These are phyloP conservation scores for Syncephalastrum sp. DNA, from an alignment of 371 early-diverging fungal species.

Conservation along the genomic window DNA sequence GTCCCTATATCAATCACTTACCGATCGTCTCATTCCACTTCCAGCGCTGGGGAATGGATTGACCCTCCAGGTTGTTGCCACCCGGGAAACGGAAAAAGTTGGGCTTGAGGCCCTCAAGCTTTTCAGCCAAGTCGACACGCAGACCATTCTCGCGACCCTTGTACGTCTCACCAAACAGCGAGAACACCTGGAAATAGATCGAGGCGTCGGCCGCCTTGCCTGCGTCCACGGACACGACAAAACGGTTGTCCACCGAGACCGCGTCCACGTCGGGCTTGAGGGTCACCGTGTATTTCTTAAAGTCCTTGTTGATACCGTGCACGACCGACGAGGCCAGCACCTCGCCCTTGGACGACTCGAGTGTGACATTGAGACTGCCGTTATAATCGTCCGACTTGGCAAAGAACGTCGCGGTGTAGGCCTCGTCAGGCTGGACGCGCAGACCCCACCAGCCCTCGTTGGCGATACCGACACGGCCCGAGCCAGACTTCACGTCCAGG, in stretches of 20 bases:
- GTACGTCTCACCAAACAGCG: conserved; percentile 27
- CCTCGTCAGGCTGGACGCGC: conserved; percentile 16
- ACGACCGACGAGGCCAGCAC: conserved; percentile 10
- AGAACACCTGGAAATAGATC: conserved; percentile 25
- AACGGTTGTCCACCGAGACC: conserved; percentile 14
- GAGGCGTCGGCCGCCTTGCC: conserved; percentile 11
- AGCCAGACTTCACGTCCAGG: conserved; percentile 11
- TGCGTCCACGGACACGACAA: conserved; percentile 15
- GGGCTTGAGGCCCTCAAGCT: conserved; percentile 15
- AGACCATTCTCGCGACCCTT: conserved; percentile 24
- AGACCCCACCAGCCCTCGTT: conserved; percentile 26
- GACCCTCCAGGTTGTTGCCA: conserved; percentile 27
- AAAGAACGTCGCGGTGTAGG: conserved; percentile 20
- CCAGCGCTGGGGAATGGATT: conserved; percentile 16
- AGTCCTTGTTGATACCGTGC: conserved; percentile 10
- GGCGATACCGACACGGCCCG: conserved; percentile 17
- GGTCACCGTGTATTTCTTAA: conserved; percentile 14
- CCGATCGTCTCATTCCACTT: conserved; percentile 27
- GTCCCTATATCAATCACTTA: neutral
- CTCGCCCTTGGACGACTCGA: conserved; percentile 12
- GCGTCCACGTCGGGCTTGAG: conserved; percentile 9
- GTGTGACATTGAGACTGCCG: conserved; percentile 16
- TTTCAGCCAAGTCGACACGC: conserved; percentile 20
- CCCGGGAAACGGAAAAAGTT: conserved; percentile 30
- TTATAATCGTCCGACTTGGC: conserved; percentile 18